Percentiles rank a stretch among this genome's conserved stretches.
Conservation (phyloP, 352 stramenopile species). For the Globisporangium takayamanum region DNA sequence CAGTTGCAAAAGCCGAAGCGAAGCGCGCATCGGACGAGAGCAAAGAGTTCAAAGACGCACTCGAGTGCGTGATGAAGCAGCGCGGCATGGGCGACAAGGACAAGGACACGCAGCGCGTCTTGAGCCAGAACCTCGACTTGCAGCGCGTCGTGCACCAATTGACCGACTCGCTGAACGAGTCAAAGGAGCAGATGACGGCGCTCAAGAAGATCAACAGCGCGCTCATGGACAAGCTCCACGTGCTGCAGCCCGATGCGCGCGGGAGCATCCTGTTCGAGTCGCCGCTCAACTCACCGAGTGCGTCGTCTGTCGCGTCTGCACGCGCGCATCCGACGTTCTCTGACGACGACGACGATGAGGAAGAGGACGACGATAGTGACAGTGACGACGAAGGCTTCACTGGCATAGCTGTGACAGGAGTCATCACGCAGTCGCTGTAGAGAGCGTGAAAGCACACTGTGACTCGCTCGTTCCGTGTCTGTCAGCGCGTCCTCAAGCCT, state of each 20-base stretch:
- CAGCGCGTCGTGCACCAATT: conserved; percentile 70
- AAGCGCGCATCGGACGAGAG: conserved; percentile 51
- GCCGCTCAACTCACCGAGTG: conserved; percentile 21
- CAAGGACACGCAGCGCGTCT: conserved; percentile 51
- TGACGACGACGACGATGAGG: conserved; percentile 46
- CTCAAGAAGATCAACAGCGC: conserved; percentile 73
- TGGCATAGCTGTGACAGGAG: too few relatives aligned
- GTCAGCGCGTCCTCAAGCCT: too few relatives aligned
- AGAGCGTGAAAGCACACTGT: too few relatives aligned
- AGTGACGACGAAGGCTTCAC: conserved; percentile 17
- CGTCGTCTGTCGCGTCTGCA: conserved; percentile 24
- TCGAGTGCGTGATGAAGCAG: conserved; percentile 41
- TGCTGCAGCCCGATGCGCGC: conserved; percentile 41
- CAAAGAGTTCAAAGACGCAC: conserved; percentile 47
- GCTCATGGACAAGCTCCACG: conserved; percentile 57
- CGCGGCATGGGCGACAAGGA: conserved; percentile 56
- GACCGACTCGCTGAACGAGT: conserved; percentile 62
- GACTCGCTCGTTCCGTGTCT: too few relatives aligned
- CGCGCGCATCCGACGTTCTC: conserved; percentile 36
- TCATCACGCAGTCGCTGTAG: too few relatives aligned
- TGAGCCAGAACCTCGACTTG: conserved; percentile 58
- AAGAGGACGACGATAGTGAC: conserved; percentile 36
- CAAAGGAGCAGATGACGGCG: conserved; percentile 59
- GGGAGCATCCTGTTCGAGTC: conserved; percentile 44
- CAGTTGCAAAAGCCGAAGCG: conserved; percentile 39